Evolutionary conservation across 345 rosid genomes (phyloP).

Genomic region (Syzygium jambos): DNA sequence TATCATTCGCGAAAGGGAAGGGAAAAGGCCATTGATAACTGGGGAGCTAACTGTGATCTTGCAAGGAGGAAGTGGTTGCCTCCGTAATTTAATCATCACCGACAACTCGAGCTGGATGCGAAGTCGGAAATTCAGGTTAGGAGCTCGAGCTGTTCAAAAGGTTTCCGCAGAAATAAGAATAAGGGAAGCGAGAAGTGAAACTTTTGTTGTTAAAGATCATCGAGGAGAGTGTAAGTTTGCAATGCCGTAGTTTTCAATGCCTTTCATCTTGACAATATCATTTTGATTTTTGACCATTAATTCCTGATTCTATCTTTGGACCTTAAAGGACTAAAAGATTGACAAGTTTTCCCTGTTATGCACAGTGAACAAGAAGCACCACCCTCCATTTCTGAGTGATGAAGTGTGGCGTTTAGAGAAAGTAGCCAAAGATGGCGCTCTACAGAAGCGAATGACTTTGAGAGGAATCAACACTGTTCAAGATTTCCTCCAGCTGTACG

Average conservation of each 20-base stretch:
- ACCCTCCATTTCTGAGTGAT: slow-evolving; percentile 25
- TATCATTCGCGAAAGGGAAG: slow-evolving; percentile 22
- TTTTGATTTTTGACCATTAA: background rate
- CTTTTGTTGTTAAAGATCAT: slow-evolving; percentile 36
- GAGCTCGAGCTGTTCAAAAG: slow-evolving; percentile 11
- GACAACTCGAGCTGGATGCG: slow-evolving; percentile 37
- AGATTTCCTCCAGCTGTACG: slow-evolving; percentile 17
- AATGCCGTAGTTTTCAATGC: background rate
- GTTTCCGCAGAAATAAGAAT: slow-evolving; percentile 9
- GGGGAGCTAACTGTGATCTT: slow-evolving; percentile 16
- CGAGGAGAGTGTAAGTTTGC: slow-evolving; percentile 30
- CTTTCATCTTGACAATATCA: background rate
- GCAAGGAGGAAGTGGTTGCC: slow-evolving; percentile 14
- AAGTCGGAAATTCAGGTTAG: slow-evolving; percentile 26
- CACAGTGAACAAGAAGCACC: slow-evolving; percentile 30
- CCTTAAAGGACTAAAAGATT: background rate
- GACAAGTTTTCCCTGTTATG: background rate
- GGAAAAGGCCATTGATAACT: slow-evolving; percentile 26
- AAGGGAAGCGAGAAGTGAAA: slow-evolving; percentile 26
- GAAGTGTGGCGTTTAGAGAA: slow-evolving; percentile 35
- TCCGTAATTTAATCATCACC: slow-evolving; percentile 22
- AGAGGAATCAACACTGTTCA: slow-evolving; percentile 11
- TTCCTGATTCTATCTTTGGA: background rate
- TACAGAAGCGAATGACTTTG: slow-evolving; percentile 14
- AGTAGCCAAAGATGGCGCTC: slow-evolving; percentile 26